Base-by-base conservation (phyloP, 2,329 filamentous ascomycete genomes). In the Cercospora canescens region DNA sequence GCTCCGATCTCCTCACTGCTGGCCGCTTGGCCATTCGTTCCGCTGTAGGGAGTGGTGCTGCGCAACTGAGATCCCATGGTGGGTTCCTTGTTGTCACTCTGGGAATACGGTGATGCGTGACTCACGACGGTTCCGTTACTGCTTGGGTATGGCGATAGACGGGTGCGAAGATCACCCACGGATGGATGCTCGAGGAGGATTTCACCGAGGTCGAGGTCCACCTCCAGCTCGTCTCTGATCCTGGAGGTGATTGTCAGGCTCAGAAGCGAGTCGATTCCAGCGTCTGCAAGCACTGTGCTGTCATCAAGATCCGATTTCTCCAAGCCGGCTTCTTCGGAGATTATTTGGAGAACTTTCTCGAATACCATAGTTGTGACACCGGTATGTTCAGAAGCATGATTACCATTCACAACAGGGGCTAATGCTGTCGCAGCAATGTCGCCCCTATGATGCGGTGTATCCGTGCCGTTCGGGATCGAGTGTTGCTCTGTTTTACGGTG, bases 211-310 rank as follows among this genome's bases (percentile, higher is more conserved):
- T 45, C 41, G 9, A 45, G 41, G 18, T 45, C 41, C 18, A 45
- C n/a, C 1, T 45, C 41, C 4, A 45, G 5, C 14, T 45, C 41
- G 1, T 45, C 41, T 21, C 24, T 45, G 41, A 45, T 21, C 14
- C 41, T n/a, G 24, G 41, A n/a, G 41, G 41, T 21, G 3, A 45
- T 45, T 1, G 56, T 37, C 56, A 59, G 32, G 12, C 32, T n/a
- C 56, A 59, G 21, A n/a, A 59, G 12, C 11, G 16, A 24, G 64
- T 81, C 79, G 26, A 81, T 69, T 3, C 78, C 79, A 2, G 79
- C 52, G 32, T 76, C 67, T 1, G 69, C 68, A 48, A 79, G 77
- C 8, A 41, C 67, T 14, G 69, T 67, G 28, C 75, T 72, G n/a
- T 73, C 66, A 1, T 62, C 66, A 21, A 79, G 56, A 1, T 48